Conservation (phyloP, 805 yeast genomes). For the Blastobotrys attinorum region DNA sequence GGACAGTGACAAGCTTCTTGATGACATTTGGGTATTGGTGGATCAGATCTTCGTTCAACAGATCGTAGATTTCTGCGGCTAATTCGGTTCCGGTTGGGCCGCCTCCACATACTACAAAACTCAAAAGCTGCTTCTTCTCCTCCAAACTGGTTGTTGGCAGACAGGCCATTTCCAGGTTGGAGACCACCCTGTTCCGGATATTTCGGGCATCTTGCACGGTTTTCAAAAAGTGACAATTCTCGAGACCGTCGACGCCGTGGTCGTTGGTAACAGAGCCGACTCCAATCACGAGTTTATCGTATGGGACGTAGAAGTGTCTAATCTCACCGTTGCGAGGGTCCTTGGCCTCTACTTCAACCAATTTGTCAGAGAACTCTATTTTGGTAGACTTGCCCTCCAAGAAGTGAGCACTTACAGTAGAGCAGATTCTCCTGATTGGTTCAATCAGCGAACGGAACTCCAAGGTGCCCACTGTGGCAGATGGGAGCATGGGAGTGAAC, state of each 20-base stretch:
- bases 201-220: constrained; percentile 58
- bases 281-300: constrained; percentile 60
- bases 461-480: constrained; percentile 64
- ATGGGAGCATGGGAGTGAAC: constrained; percentile 62
- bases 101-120: constrained; percentile 66
- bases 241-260: constrained; percentile 64
- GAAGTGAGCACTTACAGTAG: constrained; percentile 49
- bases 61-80: constrained; percentile 63
- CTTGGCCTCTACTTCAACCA: constrained; percentile 47
- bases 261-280: constrained; percentile 64
- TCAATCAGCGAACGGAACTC: constrained; percentile 58
- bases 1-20: constrained; percentile 57
- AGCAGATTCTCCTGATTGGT: constrained; percentile 51
- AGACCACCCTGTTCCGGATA: constrained; percentile 47
- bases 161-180: constrained; percentile 52
- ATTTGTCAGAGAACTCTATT: constrained; percentile 46
- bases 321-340: constrained; percentile 36
- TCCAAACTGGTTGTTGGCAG: constrained; percentile 57
- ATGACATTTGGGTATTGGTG: constrained; percentile 50
- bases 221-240: constrained; percentile 52
- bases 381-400: constrained; percentile 56
- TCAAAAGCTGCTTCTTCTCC: constrained; percentile 51
- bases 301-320: constrained; percentile 52
- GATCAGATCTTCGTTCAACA: constrained; percentile 56
- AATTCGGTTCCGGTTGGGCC: constrained; percentile 72